Evolutionary conservation across 805 yeast genomes (phyloP), one percentile per base, ranked within the genome.

Genomic region (Monosporozyma siamensis): DNA sequence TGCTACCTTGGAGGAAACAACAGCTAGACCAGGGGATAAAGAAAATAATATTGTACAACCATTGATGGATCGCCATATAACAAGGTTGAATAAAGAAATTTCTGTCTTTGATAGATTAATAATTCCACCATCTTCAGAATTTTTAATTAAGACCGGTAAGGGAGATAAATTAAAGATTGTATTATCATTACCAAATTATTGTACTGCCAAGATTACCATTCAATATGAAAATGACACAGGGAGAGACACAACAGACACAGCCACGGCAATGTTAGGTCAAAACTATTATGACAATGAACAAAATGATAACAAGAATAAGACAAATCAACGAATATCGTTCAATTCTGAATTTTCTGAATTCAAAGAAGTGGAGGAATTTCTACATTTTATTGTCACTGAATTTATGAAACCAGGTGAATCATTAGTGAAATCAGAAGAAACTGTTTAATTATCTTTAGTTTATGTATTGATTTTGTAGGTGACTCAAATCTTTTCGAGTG

Each of bases 351-450:
- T 61, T 45, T 46, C 61, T 1, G 64, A 61, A 34, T 59, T 61
- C 37, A 59, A 58, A 40, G 65, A 59, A 39, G 44, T 59, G 14
- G 66, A 61, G 44, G 66, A 61, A 29, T 60, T 60, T 34, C 44
- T 60, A 37, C 59, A 57, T 46, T 61, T 60, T 40, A 51, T 61
- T 21, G 52, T 59, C 10, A 48, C 45, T 37, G 64, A 59, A 40
- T 58, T 53, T 39, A 44, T 54, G 29, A 45, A 15, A 29, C n/a
- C n/a, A n/a, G n/a, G n/a, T n/a, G n/a, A n/a, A n/a, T n/a, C n/a
- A n/a, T n/a, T n/a, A n/a, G n/a, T n/a, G n/a, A n/a, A n/a, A n/a
- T n/a, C n/a, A n/a, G n/a, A n/a, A n/a, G n/a, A n/a, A n/a, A n/a
- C n/a, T n/a, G n/a, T n/a, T n/a, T n/a, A n/a, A n/a, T n/a, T n/a